Percentiles rank a stretch among this genome's conserved stretches.
Evolutionary conservation across 352 stramenopile genomes (phyloP).

Genomic region (Stramenopiles sp.): DNA sequence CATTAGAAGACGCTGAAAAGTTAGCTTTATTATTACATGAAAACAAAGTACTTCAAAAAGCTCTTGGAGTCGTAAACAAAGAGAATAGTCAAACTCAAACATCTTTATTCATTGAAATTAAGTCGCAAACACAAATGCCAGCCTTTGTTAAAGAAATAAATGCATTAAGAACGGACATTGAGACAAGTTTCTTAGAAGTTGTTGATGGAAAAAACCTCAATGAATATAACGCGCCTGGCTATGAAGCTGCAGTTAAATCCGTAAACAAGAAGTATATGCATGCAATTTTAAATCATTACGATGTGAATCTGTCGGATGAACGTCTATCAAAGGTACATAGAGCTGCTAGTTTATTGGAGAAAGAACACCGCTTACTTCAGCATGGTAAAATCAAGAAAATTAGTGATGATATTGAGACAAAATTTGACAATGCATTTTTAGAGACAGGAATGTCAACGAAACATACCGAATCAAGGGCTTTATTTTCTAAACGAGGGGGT

Average conservation of each 20-base stretch:
- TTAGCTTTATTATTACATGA: neutral
- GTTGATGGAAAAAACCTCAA: neutral
- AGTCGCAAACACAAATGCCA: neutral
- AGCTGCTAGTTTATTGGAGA: neutral
- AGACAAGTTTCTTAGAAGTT: neutral
- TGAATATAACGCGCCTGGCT: neutral
- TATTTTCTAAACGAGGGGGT: neutral
- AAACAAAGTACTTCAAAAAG: neutral
- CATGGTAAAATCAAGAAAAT: neutral
- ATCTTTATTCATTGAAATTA: neutral
- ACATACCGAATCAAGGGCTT: neutral
- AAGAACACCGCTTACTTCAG: neutral
- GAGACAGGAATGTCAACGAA: too few relatives aligned
- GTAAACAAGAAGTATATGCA: neutral
- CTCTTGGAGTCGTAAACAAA: neutral
- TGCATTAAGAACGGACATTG: neutral
- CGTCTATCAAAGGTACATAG: neutral
- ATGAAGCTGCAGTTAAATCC: neutral
- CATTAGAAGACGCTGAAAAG: neutral
- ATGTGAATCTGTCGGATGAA: neutral
- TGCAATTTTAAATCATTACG: neutral
- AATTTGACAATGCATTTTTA: neutral
- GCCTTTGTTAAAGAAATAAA: neutral
- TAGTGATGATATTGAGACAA: neutral
- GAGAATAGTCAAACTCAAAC: neutral